These are phyloP conservation scores for Peronospora destructor DNA, from an alignment of 352 stramenopile species.

Conservation along the genomic window DNA sequence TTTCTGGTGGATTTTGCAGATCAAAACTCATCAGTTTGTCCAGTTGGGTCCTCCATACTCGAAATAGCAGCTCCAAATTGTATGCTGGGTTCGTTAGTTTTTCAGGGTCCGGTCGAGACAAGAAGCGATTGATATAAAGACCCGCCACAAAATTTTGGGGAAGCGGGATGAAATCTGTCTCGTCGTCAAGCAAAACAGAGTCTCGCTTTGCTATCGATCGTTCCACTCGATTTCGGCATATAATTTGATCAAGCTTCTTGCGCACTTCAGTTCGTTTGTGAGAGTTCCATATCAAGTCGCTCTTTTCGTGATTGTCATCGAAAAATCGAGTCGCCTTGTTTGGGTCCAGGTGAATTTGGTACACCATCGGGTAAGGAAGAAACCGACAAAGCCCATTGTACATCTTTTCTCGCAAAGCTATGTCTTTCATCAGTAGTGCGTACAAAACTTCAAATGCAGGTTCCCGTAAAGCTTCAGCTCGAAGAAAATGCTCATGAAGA, in stretches of 20 bases:
- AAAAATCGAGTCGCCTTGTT: constrained; percentile 69
- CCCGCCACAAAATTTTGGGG: constrained; percentile 66
- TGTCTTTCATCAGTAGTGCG: constrained; percentile 66
- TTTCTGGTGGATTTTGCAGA: constrained; percentile 50
- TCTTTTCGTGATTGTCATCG: constrained; percentile 80
- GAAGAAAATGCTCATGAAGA: constrained; percentile 73
- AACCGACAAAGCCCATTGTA: constrained; percentile 66
- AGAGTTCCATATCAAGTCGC: constrained; percentile 80
- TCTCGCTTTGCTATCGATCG: constrained; percentile 69
- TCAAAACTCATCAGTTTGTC: constrained; percentile 51
- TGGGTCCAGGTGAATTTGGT: constrained; percentile 75
- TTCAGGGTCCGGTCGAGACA: constrained; percentile 61
- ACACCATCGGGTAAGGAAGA: constrained; percentile 74
- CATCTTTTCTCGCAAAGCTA: constrained; percentile 59
- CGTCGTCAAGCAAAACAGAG: constrained; percentile 62
- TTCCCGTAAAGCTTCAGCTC: constrained; percentile 62
- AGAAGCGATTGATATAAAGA: constrained; percentile 68
- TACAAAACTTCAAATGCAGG: constrained; percentile 81
- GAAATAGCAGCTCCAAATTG: constrained; percentile 72
- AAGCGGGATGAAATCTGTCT: constrained; percentile 52
- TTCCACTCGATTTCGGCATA: constrained; percentile 70
- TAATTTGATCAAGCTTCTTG: constrained; percentile 68
- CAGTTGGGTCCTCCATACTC: constrained; percentile 58
- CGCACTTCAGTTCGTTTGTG: constrained; percentile 66
- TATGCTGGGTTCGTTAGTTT: constrained; percentile 69